Evolutionary conservation across 2,329 filamentous ascomycete genomes (phyloP).

Genomic region (Ophidiomyces ophidiicola): DNA sequence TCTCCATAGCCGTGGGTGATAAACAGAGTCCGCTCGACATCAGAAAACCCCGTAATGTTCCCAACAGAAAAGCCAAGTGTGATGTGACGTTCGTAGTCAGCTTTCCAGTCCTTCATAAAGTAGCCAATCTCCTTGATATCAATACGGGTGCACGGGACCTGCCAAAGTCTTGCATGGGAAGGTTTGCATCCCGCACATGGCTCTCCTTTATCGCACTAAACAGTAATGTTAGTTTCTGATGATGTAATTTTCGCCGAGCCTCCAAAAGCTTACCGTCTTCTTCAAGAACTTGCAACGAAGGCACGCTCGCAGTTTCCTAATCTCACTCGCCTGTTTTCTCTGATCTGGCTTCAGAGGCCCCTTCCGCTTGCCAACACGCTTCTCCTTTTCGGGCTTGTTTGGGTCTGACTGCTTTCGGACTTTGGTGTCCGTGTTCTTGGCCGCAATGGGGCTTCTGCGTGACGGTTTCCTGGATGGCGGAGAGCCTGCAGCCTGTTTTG

Average conservation of each 20-base stretch:
- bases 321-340: slow-evolving; percentile 91
- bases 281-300: slow-evolving; percentile 96
- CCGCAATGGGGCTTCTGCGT: slow-evolving; percentile 60
- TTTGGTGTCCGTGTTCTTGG: slow-evolving; percentile 73
- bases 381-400: slow-evolving; percentile 78
- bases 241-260: too few species aligned
- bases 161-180: slow-evolving; percentile 89
- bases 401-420: slow-evolving; percentile 61
- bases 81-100: slow-evolving; percentile 85
- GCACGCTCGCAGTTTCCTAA: slow-evolving; percentile 86
- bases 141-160: slow-evolving; percentile 93
- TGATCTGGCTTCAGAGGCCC: slow-evolving; percentile 87
- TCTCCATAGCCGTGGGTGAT: slow-evolving; percentile 95
- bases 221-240: slow-evolving; percentile 10
- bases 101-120: slow-evolving; percentile 99
- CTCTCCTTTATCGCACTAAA: slow-evolving; percentile 79
- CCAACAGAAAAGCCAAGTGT: slow-evolving; percentile 77
- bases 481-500: slow-evolving; percentile 51
- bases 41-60: slow-evolving; percentile 78
- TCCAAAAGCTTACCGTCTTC: slow-evolving; percentile 54
- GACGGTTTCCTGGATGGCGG: slow-evolving; percentile 53
- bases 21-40: slow-evolving; percentile 58
- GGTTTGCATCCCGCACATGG: slow-evolving; percentile 92
- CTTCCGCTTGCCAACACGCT: slow-evolving; percentile 82
- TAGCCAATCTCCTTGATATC: slow-evolving; percentile 98